A percentile compares a stretch with the other conserved stretches of the same genome.
Conservation (phyloP, 192 early-diverging fungal species). For the Coemansia sp. region DNA sequence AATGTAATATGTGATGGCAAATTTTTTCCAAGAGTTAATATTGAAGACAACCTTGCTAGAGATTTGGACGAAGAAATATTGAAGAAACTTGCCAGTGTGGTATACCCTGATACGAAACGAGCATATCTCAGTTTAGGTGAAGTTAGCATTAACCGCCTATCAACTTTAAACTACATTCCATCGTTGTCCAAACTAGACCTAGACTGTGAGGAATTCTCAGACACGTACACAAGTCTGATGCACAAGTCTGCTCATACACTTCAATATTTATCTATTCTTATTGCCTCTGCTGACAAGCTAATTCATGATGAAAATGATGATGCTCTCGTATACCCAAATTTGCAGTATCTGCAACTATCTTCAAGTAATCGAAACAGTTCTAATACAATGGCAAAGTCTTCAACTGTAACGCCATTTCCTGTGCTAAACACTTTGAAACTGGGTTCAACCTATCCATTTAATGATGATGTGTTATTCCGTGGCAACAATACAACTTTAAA, state of each 20-base stretch:
- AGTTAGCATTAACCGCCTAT: background rate
- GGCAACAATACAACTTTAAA: slow-evolving; percentile 5
- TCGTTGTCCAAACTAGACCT: background rate
- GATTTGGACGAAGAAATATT: background rate
- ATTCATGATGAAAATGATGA: background rate
- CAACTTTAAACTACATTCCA: background rate
- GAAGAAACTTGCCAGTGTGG: background rate
- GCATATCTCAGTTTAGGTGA: background rate
- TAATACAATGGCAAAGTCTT: background rate
- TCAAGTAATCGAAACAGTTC: background rate
- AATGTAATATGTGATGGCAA: background rate
- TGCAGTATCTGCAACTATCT: background rate
- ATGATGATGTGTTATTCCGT: slow-evolving; percentile 10
- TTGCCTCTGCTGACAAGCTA: background rate
- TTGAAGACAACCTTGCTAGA: background rate
- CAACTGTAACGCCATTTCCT: background rate
- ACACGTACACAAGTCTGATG: background rate
- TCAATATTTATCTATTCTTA: background rate
- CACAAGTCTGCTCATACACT: background rate
- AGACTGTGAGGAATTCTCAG: background rate
- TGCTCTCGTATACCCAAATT: background rate
- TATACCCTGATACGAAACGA: background rate
- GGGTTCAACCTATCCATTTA: background rate
- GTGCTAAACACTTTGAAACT: background rate
- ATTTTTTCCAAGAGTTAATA: background rate